A percentile compares a stretch with the other conserved stretches of the same genome.
Conservation (phyloP, 2,329 filamentous ascomycete genomes). For the Talaromyces sp. region DNA sequence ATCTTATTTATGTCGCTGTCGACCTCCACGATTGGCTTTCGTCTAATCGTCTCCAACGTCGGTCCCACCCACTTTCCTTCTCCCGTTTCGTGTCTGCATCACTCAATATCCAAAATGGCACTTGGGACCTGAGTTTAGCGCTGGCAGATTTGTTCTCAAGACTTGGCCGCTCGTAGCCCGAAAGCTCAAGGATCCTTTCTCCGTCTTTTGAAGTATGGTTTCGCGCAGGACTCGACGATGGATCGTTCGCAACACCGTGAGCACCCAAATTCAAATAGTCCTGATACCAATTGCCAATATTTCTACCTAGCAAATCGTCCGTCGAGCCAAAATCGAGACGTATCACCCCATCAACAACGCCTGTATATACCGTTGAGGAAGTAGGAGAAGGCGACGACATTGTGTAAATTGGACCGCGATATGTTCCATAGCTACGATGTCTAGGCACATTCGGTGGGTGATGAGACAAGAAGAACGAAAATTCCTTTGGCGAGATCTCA, state of each 20-base stretch:
- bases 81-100: constrained; percentile 24
- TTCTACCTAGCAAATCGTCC: constrained; percentile 36
- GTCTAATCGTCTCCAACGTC: constrained; percentile 34
- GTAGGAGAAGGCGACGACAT: constrained; percentile 44
- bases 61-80: constrained; percentile 36
- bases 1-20: constrained; percentile 27
- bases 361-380: constrained; percentile 46
- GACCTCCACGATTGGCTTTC: constrained; percentile 22
- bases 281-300: constrained; percentile 32
- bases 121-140: constrained; percentile 36
- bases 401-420: constrained; percentile 45
- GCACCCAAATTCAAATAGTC: constrained; percentile 28
- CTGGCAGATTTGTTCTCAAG: constrained; percentile 30
- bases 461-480: constrained; percentile 44
- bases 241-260: neutral
- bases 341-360: constrained; percentile 41
- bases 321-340: constrained; percentile 45
- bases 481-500: constrained; percentile 28
- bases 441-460: constrained; percentile 21
- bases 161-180: constrained; percentile 44
- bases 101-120: constrained; percentile 26
- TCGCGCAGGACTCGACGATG: constrained; percentile 21
- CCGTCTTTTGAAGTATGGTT: neutral
- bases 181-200: constrained; percentile 35
- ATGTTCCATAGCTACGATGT: constrained; percentile 25